Evolutionary conservation across 257 asterid genomes (phyloP).

Genomic region (Gynochthodes officinalis): DNA sequence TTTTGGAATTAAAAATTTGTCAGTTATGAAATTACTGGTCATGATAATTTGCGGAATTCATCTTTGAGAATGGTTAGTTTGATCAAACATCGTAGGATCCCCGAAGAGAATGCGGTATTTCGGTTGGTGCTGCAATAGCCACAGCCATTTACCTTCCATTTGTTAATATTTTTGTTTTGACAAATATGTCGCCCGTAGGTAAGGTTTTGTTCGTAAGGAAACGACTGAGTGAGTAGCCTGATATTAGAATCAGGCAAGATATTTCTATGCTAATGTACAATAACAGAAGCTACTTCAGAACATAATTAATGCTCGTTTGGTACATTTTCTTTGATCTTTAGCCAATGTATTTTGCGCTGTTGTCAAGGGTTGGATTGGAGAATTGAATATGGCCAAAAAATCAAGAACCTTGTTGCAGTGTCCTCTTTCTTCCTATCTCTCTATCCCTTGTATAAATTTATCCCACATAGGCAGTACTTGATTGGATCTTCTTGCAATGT

Average conservation of each 20-base stretch:
- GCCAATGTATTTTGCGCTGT: neutral
- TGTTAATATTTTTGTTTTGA: neutral
- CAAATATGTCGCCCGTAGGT: too few relatives aligned
- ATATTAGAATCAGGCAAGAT: neutral
- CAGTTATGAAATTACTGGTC: neutral
- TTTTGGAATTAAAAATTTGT: neutral
- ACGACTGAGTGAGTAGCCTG: neutral
- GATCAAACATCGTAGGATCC: conserved; percentile 1
- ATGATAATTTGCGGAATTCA: neutral
- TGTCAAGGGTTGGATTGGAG: neutral
- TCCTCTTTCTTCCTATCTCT: neutral
- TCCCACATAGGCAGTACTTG: neutral
- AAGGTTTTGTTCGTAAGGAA: too few relatives aligned
- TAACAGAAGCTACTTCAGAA: too few relatives aligned
- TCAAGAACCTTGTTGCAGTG: neutral
- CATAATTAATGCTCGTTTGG: too few relatives aligned
- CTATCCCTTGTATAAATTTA: neutral
- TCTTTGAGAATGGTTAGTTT: conserved; percentile 3
- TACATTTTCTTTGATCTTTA: neutral
- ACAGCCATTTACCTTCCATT: conserved; percentile 1
- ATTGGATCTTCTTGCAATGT: neutral
- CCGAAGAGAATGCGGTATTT: neutral
- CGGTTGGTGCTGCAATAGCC: neutral
- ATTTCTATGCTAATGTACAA: too few relatives aligned
- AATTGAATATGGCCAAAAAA: neutral